Evolutionary conservation across 2,329 filamentous ascomycete genomes (phyloP), one percentile per base, ranked within the genome.

Genomic region (Helicocarpus griseus): DNA sequence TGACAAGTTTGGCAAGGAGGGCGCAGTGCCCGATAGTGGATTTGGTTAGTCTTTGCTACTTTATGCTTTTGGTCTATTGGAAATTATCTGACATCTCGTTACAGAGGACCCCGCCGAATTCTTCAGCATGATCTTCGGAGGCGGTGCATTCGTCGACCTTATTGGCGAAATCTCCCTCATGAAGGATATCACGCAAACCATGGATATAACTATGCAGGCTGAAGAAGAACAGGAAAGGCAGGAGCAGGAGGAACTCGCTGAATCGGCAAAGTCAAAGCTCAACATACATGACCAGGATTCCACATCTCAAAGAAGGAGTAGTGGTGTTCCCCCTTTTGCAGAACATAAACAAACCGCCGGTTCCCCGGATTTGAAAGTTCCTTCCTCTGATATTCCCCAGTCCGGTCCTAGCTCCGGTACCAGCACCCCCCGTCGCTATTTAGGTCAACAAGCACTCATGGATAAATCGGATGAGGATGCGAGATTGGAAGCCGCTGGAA

Each of bases 101-200:
- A 51, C 64, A 81, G 81, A 86, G 76, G 93, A 98, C 68, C 93
- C 93, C 1, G 80, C 89, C 57, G 93, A 98, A 72, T 98, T 98
- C 79, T 98, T 98, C 73, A 87, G 87, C 63, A 94, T 90, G 76
- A 98, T 98, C 61, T 98, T 98, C 65, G 93, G 93, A 60, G 93
- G 93, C 54, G 91, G 96, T 62, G 89, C 91, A 11, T 98, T 98
- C 64, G 77, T 86, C 55, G 91, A 98, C 74, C 89, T 93, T 77
- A 97, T 98, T 64, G 93, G 93, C 59, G 93, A 98, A 77, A 95
- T 98, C 61, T 93, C 88, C 48, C 81, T 98, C 53, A 96, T 98
- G 87, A 97, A 96, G 75, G 93, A 98, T 65, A 78, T 98, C 50
- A 97, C 91, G 17, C 89, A 89, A 63, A 95, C 90, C 41, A 97